Evolutionary conservation across 768 basidiomycete species (phyloP).

Genomic region (Tephrocybe sp.): DNA sequence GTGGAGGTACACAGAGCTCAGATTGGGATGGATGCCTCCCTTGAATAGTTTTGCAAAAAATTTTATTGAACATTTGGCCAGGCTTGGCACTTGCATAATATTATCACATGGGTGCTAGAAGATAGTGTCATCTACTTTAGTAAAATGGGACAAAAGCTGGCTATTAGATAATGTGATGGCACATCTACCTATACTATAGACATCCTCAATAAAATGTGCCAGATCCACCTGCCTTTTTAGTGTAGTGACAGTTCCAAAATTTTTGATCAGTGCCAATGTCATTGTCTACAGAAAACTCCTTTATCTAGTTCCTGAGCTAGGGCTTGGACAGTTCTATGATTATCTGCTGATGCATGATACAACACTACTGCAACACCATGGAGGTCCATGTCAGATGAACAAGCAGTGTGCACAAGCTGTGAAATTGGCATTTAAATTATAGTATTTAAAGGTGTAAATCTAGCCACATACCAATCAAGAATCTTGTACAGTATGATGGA

Average conservation of each 20-base stretch:
- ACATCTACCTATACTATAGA: too few relatives aligned
- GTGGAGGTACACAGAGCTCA: constrained; percentile 2
- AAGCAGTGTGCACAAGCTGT: not conserved
- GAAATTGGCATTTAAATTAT: not conserved
- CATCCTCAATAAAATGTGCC: too few relatives aligned
- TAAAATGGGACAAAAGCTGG: too few relatives aligned
- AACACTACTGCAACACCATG: constrained; percentile 15
- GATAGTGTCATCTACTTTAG: not conserved
- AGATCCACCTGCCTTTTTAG: too few relatives aligned
- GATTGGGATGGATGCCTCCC: not conserved
- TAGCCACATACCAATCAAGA: constrained; percentile 15
- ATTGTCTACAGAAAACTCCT: too few relatives aligned
- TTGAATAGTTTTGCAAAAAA: not conserved
- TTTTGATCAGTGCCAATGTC: too few relatives aligned
- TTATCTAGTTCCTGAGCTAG: constrained; percentile 19
- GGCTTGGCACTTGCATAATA: not conserved
- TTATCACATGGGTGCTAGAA: not conserved
- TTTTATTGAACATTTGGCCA: not conserved
- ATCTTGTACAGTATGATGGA: constrained; percentile 18
- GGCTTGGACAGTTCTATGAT: constrained; percentile 20
- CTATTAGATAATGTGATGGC: too few relatives aligned
- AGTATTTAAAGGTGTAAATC: not conserved
- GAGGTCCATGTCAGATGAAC: not conserved
- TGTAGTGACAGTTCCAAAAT: too few relatives aligned
- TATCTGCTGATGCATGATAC: constrained; percentile 22